A percentile compares a stretch with the other conserved stretches of the same genome.
Conservation (phyloP, 805 yeast species). For the Myxozyma neglecta region DNA sequence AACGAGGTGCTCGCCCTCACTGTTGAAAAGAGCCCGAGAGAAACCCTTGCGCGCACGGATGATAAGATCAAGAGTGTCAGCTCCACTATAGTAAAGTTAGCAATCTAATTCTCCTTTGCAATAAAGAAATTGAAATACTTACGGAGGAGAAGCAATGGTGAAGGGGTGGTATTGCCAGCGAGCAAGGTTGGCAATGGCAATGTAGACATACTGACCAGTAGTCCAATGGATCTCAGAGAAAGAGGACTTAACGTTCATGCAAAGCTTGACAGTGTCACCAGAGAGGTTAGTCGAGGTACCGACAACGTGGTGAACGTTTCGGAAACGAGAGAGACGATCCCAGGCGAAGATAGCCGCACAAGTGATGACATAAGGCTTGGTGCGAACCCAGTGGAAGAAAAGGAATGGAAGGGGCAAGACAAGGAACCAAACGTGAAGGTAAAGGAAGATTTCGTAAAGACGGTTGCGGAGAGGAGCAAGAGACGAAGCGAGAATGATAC, state of each 20-base stretch:
- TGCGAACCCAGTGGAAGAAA: conserved; percentile 31
- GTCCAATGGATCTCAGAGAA: conserved; percentile 33
- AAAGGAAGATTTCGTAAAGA: conserved; percentile 29
- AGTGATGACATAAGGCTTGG: conserved; percentile 31
- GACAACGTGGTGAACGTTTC: conserved; percentile 28
- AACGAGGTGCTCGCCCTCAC: conserved; percentile 30
- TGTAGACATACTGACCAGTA: conserved; percentile 33
- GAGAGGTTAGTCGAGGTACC: conserved; percentile 26
- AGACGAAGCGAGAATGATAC: conserved; percentile 29
- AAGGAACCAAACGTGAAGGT: conserved; percentile 31
- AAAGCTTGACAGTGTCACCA: conserved; percentile 32
- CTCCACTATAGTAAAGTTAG: conserved; percentile 12
- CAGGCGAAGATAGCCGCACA: conserved; percentile 31
- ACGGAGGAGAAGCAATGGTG: conserved; percentile 32
- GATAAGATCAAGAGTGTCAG: conserved; percentile 35
- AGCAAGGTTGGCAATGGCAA: conserved; percentile 28
- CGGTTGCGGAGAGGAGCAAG: conserved; percentile 29
- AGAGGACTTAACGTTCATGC: conserved; percentile 26
- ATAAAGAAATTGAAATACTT: not conserved
- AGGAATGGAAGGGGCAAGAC: conserved; percentile 31
- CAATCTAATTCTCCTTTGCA: not conserved
- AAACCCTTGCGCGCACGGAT: conserved; percentile 39
- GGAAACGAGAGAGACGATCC: conserved; percentile 29
- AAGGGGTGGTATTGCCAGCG: conserved; percentile 31
- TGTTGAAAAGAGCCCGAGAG: conserved; percentile 32